Percentiles rank a stretch among this genome's conserved stretches.
Conservation (phyloP, 345 rosid species). For the Euclidium syriacum region DNA sequence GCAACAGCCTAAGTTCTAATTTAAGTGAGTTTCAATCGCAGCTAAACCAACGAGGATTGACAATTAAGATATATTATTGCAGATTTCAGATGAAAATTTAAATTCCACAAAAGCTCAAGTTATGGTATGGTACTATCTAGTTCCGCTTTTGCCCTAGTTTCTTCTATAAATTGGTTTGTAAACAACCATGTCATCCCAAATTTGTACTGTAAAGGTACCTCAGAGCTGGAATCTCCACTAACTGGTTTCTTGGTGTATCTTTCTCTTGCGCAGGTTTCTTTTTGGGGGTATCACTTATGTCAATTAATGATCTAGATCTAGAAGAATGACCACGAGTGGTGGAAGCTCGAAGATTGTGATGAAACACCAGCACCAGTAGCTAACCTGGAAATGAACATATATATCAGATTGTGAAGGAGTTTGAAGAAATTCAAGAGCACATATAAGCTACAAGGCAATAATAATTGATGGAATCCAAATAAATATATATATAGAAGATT, state of each 20-base stretch:
- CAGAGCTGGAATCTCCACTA: slow-evolving; percentile 80
- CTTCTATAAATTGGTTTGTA: not conserved
- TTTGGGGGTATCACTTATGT: slow-evolving; percentile 59
- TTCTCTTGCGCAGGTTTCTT: slow-evolving; percentile 67
- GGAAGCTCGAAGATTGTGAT: slow-evolving; percentile 60
- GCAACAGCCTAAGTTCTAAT: too few relatives aligned
- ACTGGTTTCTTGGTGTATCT: slow-evolving; percentile 62
- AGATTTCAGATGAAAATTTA: not conserved
- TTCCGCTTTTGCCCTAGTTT: not conserved
- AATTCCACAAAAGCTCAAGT: not conserved
- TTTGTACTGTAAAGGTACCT: slow-evolving; percentile 48
- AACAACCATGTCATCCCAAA: slow-evolving; percentile 4
- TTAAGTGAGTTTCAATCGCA: too few relatives aligned
- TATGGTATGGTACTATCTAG: not conserved
- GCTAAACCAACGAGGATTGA: not conserved
- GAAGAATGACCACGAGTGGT: slow-evolving; percentile 71
- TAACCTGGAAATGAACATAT: slow-evolving; percentile 44
- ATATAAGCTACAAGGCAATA: not conserved
- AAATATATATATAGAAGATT: not conserved
- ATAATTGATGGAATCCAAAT: not conserved
- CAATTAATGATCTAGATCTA: slow-evolving; percentile 78
- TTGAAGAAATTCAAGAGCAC: not conserved
- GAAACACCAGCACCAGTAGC: slow-evolving; percentile 83
- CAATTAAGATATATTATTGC: not conserved
- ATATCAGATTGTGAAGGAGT: not conserved